Evolutionary conservation across 768 basidiomycete genomes (phyloP), one percentile per base, ranked within the genome.

Genomic region (Russula sp.): DNA sequence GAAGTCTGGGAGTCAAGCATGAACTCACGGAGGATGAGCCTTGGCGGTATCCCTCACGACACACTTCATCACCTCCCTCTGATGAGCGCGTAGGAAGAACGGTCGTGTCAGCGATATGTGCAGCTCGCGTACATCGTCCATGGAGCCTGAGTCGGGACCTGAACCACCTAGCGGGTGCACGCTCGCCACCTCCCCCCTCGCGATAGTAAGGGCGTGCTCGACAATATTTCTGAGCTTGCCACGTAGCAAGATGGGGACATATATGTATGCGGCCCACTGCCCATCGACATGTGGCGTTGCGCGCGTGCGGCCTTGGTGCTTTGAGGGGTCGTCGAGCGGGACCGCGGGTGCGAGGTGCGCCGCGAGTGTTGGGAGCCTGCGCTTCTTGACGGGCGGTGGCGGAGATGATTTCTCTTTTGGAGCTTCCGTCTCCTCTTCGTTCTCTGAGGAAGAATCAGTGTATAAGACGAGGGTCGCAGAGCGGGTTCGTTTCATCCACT

Each of bases 91-190:
- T 35, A 97, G 75, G 70, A 84, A 93, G 34, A 89, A 80, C 11
- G 94, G 92, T 5, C 90, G 82, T 0, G 93, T 88, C 13, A 98
- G 77, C 1, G 94, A 96, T 47, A 98, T 77, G 69, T 97, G 95
- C 39, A 97, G 77, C 66, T 88, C 84, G 18, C 68, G 69, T 51
- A 62, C 37, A 10, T 65, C 70, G 27, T 69, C 52, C 6, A 67
- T 34, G 53, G 66, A 31, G 53, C 57, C 57, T 16, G 68, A 69
- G 22, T 32, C 63, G 55, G 37, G 65, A 44, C 44, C 62, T 37
- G 13, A 37, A 66, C 49, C 61, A 5, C 78, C 77, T 51, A 84
- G 75, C 39, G 78, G 69, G 61, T 83, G 80, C 20, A 88, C 70
- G 10, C 74, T 72, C 1, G 85, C 80, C 50, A 81, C 79, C 16